Evolutionary conservation across 306 rosid genomes (phyloP), one percentile per base, ranked within the genome.

Genomic region (Hylodesmum podocarpum): DNA sequence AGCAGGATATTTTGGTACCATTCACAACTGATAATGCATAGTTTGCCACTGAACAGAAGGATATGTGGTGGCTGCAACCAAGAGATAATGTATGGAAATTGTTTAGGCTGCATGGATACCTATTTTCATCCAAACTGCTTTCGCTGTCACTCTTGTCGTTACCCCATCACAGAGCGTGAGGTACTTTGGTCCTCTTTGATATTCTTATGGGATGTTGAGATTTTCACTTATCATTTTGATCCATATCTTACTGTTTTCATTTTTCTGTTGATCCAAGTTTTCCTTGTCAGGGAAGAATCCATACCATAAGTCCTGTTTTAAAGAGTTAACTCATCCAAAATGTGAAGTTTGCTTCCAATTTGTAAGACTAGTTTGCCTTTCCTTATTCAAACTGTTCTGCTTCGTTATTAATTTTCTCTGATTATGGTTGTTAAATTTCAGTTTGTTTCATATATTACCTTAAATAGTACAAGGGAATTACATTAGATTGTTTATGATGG

Each of bases 261-360:
- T 75, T 72, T 80, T 65, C 84, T 77, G 82, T 93, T 82, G 89
- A 85, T 89, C 80, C 80, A 51, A 96, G 99, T 93, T 93, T 86
- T 93, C 98, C 62, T 83, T 96, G 83, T 87, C 99, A 72, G 98
- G 99, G 82, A 92, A 80, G 90, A 78, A 88, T 84, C 99, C 97
- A 22, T 96, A 96, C 76, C 99, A 96, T 84, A 93, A 93, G 88
- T 81, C 90, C 47, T 96, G 99, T 77, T 93, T 91, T 79, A 93
- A 93, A 85, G 99, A 89, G 82, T 80, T 88, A 75, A 90, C 85
- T 28, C 98, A 93, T 67, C 99, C 99, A 31, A 96, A 87, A 78
- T 96, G 99, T 66, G 99, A 96, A 89, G 96, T 96, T 80, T 96
- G 99, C 86, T 89, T 83, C 82, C 96, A 89, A 79, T 96, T 87